These are phyloP conservation scores for Syzygium aqueum DNA, from an alignment of 345 rosid species.

Conservation along the genomic window DNA sequence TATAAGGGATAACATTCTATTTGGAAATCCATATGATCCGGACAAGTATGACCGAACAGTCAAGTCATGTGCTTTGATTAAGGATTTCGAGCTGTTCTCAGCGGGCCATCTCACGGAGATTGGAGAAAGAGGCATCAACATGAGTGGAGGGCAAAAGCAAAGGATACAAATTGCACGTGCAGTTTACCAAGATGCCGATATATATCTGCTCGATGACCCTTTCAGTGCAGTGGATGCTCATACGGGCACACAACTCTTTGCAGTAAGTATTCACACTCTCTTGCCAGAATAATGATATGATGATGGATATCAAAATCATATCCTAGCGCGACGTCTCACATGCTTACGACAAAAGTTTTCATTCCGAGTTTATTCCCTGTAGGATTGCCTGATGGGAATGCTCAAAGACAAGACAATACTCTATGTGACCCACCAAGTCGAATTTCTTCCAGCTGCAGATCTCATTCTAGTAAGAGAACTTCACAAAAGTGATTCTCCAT, in stretches of 20 bases:
- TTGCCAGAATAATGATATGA: neutral
- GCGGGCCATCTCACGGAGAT: constrained; percentile 81
- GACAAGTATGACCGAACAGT: constrained; percentile 54
- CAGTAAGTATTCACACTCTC: constrained; percentile 18
- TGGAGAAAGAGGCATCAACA: constrained; percentile 93
- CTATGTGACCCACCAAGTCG: constrained; percentile 95
- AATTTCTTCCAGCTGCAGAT: constrained; percentile 94
- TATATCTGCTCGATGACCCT: constrained; percentile 86
- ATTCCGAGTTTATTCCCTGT: neutral
- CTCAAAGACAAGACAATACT: constrained; percentile 66
- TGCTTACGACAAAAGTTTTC: neutral
- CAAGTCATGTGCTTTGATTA: constrained; percentile 65
- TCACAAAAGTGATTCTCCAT: neutral
- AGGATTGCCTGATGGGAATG: constrained; percentile 90
- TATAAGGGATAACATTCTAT: constrained; percentile 76
- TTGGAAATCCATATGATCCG: constrained; percentile 49
- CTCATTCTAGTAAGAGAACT: constrained; percentile 61
- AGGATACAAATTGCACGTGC: constrained; percentile 94
- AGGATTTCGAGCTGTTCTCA: constrained; percentile 78
- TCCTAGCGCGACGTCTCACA: neutral
- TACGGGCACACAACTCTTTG: constrained; percentile 81
- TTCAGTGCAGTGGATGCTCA: constrained; percentile 98
- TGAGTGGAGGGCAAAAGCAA: constrained; percentile 99
- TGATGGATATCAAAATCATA: neutral
- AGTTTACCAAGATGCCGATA: constrained; percentile 84